phyloP scores from a whole-genome alignment of 768 basidiomycete species.

The Phaffia tasmanica region DNA sequence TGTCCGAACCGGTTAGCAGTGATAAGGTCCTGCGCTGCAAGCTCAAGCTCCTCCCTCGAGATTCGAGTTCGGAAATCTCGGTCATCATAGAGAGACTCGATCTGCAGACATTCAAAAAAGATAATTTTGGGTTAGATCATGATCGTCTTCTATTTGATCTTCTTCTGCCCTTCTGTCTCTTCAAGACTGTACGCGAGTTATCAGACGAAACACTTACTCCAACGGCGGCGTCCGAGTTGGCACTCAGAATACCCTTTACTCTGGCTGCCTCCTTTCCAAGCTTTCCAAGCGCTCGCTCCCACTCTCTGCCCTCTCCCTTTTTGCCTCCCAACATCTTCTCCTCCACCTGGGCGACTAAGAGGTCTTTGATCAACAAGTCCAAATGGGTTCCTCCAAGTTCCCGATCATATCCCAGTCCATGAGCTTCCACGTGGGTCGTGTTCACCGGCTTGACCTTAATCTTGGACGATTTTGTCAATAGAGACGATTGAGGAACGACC shows the following conservation, averaged over 20 bases:
- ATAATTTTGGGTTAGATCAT: background rate
- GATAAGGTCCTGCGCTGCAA: slow-evolving; percentile 52
- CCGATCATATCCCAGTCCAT: slow-evolving; percentile 73
- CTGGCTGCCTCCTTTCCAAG: slow-evolving; percentile 86
- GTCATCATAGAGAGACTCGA: slow-evolving; percentile 82
- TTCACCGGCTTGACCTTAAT: slow-evolving; percentile 28
- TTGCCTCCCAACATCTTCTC: slow-evolving; percentile 45
- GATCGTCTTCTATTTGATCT: too few species aligned
- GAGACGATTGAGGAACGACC: slow-evolving; percentile 32
- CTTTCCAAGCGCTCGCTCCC: slow-evolving; percentile 80
- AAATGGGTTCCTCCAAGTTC: slow-evolving; percentile 69
- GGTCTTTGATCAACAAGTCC: slow-evolving; percentile 68
- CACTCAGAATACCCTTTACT: slow-evolving; percentile 84
- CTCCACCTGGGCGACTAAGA: slow-evolving; percentile 66
- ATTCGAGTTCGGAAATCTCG: slow-evolving; percentile 77
- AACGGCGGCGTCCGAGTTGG: slow-evolving; percentile 68
- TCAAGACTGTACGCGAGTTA: background rate
- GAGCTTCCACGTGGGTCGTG: slow-evolving; percentile 62
- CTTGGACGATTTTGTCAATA: slow-evolving; percentile 19
- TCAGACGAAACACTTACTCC: slow-evolving; percentile 45
- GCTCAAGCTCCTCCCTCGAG: slow-evolving; percentile 67
- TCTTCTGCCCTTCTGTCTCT: background rate
- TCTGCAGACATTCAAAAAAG: slow-evolving; percentile 39
- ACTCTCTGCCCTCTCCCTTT: slow-evolving; percentile 42
- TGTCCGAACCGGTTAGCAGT: slow-evolving; percentile 48